Percentiles rank a stretch among this genome's conserved stretches.
Conservation (phyloP, 768 basidiomycete genomes). For the Phaffia australis region DNA sequence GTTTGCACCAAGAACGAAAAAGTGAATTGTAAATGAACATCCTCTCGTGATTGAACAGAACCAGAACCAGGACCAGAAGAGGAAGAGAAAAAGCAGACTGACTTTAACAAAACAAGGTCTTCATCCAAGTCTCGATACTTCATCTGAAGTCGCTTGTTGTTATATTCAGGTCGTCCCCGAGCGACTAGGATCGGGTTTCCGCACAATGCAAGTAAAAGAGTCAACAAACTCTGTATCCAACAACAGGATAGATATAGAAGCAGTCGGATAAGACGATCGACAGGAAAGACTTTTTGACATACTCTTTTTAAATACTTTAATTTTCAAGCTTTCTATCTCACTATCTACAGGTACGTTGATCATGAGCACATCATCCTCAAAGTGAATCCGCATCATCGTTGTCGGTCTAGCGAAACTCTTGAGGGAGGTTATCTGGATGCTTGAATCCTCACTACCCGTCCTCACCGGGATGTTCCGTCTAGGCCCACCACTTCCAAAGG, state of each 20-base stretch:
- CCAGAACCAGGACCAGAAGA: neutral
- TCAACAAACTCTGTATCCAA: neutral
- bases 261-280: neutral
- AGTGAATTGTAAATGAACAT: too few species aligned
- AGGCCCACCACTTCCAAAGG: neutral
- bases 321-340: constrained; percentile 7
- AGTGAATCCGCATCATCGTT: constrained; percentile 24
- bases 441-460: constrained; percentile 22
- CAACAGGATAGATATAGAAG: neutral
- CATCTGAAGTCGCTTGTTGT: constrained; percentile 3
- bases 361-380: constrained; percentile 11
- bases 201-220: neutral
- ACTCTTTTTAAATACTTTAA: constrained; percentile 20
- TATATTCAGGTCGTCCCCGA: constrained; percentile 15
- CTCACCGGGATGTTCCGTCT: neutral
- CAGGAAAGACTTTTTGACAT: neutral
- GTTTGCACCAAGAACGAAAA: neutral
- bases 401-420: neutral
- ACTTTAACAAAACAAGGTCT: constrained; percentile 21
- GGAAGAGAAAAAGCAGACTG: neutral
- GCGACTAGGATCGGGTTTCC: constrained; percentile 10
- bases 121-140: constrained; percentile 24
- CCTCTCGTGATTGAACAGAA: neutral
- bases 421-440: neutral
- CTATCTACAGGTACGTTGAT: constrained; percentile 8